phyloP scores from a whole-genome alignment of 1,139 yeast genomes.

The Kodamaea sp. region DNA sequence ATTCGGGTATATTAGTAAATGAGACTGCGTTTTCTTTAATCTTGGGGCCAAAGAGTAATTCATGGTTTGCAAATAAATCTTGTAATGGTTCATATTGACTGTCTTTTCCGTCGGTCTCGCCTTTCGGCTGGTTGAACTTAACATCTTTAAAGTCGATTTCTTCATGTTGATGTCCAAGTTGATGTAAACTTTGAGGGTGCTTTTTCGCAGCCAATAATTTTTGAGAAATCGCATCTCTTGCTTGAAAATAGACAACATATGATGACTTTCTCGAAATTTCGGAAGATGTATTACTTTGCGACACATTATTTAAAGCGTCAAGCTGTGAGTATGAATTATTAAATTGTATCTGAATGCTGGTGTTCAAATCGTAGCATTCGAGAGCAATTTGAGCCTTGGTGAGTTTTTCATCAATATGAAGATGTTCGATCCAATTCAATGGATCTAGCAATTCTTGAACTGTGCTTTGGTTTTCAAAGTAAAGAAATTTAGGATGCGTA shows the following conservation, averaged over 20 bases:
- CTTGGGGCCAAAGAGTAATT: slow-evolving; percentile 24
- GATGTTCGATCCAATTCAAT: slow-evolving; percentile 29
- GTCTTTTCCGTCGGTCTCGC: not conserved
- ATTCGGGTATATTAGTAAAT: not conserved
- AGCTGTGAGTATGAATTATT: not conserved
- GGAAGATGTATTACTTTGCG: no score
- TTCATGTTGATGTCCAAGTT: not conserved
- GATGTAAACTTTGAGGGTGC: not conserved
- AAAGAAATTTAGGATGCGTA: slow-evolving; percentile 49
- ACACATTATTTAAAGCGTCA: no score
- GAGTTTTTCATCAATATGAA: slow-evolving; percentile 7
- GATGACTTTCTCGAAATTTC: slow-evolving; percentile 26
- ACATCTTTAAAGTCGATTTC: slow-evolving; percentile 31
- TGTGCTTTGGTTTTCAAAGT: slow-evolving; percentile 22
- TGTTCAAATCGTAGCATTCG: slow-evolving; percentile 30
- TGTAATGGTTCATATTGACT: slow-evolving; percentile 17
- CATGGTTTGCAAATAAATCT: slow-evolving; percentile 34
- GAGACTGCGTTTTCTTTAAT: slow-evolving; percentile 2
- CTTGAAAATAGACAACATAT: slow-evolving; percentile 20
- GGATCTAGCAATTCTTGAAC: slow-evolving; percentile 44
- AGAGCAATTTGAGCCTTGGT: slow-evolving; percentile 24
- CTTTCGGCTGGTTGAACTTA: slow-evolving; percentile 18
- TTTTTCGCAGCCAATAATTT: slow-evolving; percentile 3
- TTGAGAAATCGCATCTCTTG: slow-evolving; percentile 14
- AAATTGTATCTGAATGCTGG: not conserved